phyloP scores from a whole-genome alignment of 2,329 filamentous ascomycete genomes.

The Geosmithia morbida region DNA sequence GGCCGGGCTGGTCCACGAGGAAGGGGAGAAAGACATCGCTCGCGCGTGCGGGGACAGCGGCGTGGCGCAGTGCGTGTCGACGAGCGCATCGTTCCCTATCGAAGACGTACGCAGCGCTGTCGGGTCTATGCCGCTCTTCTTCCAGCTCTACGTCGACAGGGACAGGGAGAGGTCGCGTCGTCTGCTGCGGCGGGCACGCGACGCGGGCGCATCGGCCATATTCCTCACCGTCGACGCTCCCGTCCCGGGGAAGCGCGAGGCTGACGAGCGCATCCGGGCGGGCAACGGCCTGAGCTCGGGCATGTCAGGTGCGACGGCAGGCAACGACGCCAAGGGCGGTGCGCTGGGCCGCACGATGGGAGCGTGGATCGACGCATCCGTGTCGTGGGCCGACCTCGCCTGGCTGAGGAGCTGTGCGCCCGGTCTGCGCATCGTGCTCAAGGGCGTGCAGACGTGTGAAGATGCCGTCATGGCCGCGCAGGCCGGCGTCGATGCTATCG shows the following conservation, averaged over 20 bases:
- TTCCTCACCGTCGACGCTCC: slow-evolving; percentile 47
- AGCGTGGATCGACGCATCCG: slow-evolving; percentile 38
- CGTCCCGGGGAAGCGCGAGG: slow-evolving; percentile 39
- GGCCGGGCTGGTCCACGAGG: slow-evolving; percentile 46
- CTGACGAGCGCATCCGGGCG: slow-evolving; percentile 28
- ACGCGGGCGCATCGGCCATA: slow-evolving; percentile 30
- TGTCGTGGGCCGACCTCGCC: slow-evolving; percentile 47
- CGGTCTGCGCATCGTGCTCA: slow-evolving; percentile 45
- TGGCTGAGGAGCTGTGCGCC: slow-evolving; percentile 38
- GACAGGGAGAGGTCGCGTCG: slow-evolving; percentile 33
- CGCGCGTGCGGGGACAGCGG: slow-evolving; percentile 33
- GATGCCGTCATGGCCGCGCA: slow-evolving; percentile 49
- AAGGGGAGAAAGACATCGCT: slow-evolving; percentile 47
- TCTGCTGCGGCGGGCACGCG: slow-evolving; percentile 24
- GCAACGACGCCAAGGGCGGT: slow-evolving; percentile 38
- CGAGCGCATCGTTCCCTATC: slow-evolving; percentile 44
- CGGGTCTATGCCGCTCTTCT: slow-evolving; percentile 28
- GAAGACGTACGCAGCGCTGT: slow-evolving; percentile 28
- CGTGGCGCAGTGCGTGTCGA: slow-evolving; percentile 46
- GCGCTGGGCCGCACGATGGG: slow-evolving; percentile 41
- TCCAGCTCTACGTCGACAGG: slow-evolving; percentile 49
- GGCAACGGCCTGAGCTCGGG: slow-evolving; percentile 25
- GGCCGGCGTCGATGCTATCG: slow-evolving; percentile 48
- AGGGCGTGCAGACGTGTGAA: slow-evolving; percentile 53
- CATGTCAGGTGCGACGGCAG: slow-evolving; percentile 21